These are phyloP conservation scores for Corniculantispora saksenae DNA, from an alignment of 2,329 filamentous ascomycete species.

Conservation along the genomic window DNA sequence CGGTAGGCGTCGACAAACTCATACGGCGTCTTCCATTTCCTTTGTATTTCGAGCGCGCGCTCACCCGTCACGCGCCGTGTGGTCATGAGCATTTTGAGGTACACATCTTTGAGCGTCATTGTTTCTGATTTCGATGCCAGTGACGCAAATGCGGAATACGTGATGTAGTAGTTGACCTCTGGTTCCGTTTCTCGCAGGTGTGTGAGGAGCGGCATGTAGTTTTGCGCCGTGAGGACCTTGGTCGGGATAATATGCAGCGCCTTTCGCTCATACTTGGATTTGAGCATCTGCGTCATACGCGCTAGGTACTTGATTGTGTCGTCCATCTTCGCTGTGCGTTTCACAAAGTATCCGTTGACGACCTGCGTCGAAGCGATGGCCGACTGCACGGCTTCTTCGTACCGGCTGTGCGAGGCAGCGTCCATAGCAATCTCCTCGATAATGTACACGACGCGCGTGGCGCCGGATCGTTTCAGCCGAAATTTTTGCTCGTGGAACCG, in stretches of 20 bases:
- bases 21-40: slow-evolving; percentile 72
- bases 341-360: slow-evolving; percentile 77
- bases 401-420: slow-evolving; percentile 52
- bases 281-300: slow-evolving; percentile 69
- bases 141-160: slow-evolving; percentile 70
- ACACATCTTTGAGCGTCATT: slow-evolving; percentile 73
- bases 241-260: slow-evolving; percentile 67
- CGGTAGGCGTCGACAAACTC: slow-evolving; percentile 72
- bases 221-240: slow-evolving; percentile 59
- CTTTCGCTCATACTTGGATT: slow-evolving; percentile 61
- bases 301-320: slow-evolving; percentile 77
- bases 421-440: slow-evolving; percentile 72
- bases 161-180: slow-evolving; percentile 59
- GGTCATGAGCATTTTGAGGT: slow-evolving; percentile 85
- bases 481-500: slow-evolving; percentile 86
- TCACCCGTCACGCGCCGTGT: slow-evolving; percentile 74
- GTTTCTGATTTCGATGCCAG: slow-evolving; percentile 74
- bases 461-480: slow-evolving; percentile 68
- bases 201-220: slow-evolving; percentile 65
- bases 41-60: slow-evolving; percentile 78
- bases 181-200: slow-evolving; percentile 57
- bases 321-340: slow-evolving; percentile 73
- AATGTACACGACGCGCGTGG: slow-evolving; percentile 77
- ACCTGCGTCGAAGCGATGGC: slow-evolving; percentile 78
- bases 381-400: slow-evolving; percentile 68